These are phyloP conservation scores for Scutellaria baicalensis DNA, from an alignment of 257 asterid species.

Conservation along the genomic window DNA sequence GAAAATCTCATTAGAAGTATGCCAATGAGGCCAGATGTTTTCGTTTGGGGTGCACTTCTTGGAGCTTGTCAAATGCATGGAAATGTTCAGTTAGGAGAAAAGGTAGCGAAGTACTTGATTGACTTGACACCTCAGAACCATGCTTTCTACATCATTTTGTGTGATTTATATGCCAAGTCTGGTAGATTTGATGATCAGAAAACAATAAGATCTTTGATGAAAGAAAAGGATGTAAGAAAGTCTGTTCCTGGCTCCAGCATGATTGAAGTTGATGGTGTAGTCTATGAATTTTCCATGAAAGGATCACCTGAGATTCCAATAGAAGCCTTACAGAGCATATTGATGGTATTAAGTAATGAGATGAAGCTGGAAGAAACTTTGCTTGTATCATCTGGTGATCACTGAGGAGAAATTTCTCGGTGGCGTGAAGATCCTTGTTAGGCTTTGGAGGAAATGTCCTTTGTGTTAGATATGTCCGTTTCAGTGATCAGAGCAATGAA, in stretches of 20 bases:
- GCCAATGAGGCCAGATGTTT: constrained; percentile 72
- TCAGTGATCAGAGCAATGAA: neutral
- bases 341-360: constrained; percentile 33
- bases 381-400: neutral
- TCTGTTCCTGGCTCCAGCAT: constrained; percentile 60
- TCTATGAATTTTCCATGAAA: constrained; percentile 52
- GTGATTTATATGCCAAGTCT: constrained; percentile 66
- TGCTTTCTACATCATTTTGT: constrained; percentile 57
- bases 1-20: constrained; percentile 45
- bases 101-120: constrained; percentile 47
- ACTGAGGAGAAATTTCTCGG: neutral
- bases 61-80: constrained; percentile 79
- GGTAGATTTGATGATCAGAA: constrained; percentile 49
- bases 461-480: constrained; percentile 1
- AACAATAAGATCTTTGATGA: constrained; percentile 50
- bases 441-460: neutral
- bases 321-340: constrained; percentile 23
- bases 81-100: constrained; percentile 55
- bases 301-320: constrained; percentile 46
- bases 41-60: constrained; percentile 77
- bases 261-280: constrained; percentile 59
- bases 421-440: neutral
- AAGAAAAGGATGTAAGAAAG: constrained; percentile 41
- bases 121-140: constrained; percentile 57
- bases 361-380: constrained; percentile 32